Conservation (phyloP, 164 flowering plant genomes). For the Nymphaea thermarum region DNA sequence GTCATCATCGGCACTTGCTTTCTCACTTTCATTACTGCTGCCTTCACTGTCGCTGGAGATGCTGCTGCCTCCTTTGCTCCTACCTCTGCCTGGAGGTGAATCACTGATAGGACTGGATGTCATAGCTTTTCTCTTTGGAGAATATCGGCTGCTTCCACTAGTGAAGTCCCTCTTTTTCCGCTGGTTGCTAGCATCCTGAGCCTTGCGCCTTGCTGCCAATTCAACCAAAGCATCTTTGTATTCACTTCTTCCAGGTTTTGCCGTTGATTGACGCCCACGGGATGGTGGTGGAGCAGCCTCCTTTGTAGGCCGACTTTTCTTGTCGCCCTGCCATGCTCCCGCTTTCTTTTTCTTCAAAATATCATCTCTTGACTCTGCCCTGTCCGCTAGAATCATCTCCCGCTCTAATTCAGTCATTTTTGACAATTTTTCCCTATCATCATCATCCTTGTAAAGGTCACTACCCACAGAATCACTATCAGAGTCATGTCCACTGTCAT, state of each 20-base stretch:
- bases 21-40: constrained; percentile 61
- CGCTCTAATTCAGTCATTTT: constrained; percentile 72
- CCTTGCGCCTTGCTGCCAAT: constrained; percentile 63
- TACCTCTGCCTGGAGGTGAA: constrained; percentile 35
- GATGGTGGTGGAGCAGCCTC: constrained; percentile 36
- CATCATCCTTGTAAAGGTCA: constrained; percentile 82
- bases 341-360: constrained; percentile 43
- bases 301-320: constrained; percentile 25
- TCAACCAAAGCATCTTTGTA: constrained; percentile 85
- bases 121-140: constrained; percentile 4
- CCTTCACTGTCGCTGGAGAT: constrained; percentile 55
- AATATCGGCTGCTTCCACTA: constrained; percentile 27
- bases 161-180: constrained; percentile 35
- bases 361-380: constrained; percentile 59
- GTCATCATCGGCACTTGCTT: constrained; percentile 66
- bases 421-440: constrained; percentile 56
- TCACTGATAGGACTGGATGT: background rate
- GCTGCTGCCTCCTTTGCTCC: constrained; percentile 23
- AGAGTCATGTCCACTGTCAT: constrained; percentile 32
- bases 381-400: constrained; percentile 68
- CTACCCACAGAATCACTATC: constrained; percentile 42
- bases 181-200: constrained; percentile 58
- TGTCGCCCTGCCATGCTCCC: constrained; percentile 40
- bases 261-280: constrained; percentile 53
- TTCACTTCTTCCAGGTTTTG: constrained; percentile 58